Evolutionary conservation across 768 basidiomycete species (phyloP).

Genomic region (Cytidiella melzeri): DNA sequence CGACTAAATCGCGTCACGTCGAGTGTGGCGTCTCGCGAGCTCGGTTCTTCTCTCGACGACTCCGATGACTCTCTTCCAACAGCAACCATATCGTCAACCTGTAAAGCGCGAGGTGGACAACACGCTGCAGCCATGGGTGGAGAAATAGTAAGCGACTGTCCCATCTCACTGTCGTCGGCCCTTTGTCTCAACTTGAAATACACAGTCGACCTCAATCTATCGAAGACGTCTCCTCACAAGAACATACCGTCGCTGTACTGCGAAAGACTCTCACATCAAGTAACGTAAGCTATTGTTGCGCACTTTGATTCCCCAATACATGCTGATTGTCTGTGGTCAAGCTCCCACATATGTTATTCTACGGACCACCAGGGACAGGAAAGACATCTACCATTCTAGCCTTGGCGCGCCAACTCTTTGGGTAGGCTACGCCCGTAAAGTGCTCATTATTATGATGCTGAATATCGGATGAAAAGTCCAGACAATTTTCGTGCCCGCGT

Average conservation of each 20-base stretch:
- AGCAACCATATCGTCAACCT: conserved; percentile 22
- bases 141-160: conserved; percentile 76
- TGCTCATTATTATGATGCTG: not conserved
- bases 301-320: not conserved
- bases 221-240: conserved; percentile 95
- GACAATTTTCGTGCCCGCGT: conserved; percentile 92
- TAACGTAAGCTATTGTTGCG: conserved; percentile 52
- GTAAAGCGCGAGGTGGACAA: conserved; percentile 40
- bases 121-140: conserved; percentile 88
- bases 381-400: conserved; percentile 99
- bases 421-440: too few species aligned
- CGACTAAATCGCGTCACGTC: conserved; percentile 34
- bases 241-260: conserved; percentile 90
- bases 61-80: conserved; percentile 61
- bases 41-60: conserved; percentile 1
- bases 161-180: not conserved
- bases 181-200: too few species aligned
- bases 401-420: conserved; percentile 88
- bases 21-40: not conserved
- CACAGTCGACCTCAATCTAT: conserved; percentile 93
- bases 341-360: conserved; percentile 99
- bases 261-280: conserved; percentile 86
- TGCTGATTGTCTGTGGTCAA: conserved; percentile 27
- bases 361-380: conserved; percentile 97
- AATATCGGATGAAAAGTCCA: conserved; percentile 52